A percentile compares a stretch with the other conserved stretches of the same genome.
These are phyloP conservation scores for Oidium heveae DNA, from an alignment of 2,329 filamentous ascomycete genomes.

Conservation along the genomic window DNA sequence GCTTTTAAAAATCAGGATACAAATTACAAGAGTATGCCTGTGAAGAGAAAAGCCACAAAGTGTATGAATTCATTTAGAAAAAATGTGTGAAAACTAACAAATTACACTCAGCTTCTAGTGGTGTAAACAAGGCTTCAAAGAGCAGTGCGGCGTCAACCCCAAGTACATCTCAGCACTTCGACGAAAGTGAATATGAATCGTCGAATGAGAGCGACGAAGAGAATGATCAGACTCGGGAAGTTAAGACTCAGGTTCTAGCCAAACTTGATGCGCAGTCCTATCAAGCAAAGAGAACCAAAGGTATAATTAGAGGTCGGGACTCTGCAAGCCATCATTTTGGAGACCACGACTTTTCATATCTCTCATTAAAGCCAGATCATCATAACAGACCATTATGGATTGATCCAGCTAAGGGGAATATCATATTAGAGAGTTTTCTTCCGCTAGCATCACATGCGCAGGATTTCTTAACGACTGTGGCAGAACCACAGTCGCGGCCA, in stretches of 20 bases:
- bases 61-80: conserved; percentile 16
- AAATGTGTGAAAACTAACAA: conserved; percentile 13
- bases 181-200: conserved; percentile 25
- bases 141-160: conserved; percentile 33
- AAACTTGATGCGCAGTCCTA: conserved; percentile 23
- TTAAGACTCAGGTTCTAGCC: conserved; percentile 19
- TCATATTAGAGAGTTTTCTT: conserved; percentile 86
- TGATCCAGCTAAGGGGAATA: conserved; percentile 60
- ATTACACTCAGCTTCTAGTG: conserved; percentile 17
- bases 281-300: conserved; percentile 5
- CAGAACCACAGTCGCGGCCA: conserved; percentile 75
- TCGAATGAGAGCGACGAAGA: conserved; percentile 21
- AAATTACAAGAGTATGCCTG: conserved; percentile 35
- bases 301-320: conserved; percentile 6
- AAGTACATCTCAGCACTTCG: conserved; percentile 31
- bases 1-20: neutral
- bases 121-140: conserved; percentile 27
- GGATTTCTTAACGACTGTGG: conserved; percentile 87
- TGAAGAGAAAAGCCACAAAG: conserved; percentile 41
- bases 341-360: conserved; percentile 45
- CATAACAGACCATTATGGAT: conserved; percentile 83
- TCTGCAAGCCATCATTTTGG: conserved; percentile 15
- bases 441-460: conserved; percentile 68
- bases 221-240: conserved; percentile 29
- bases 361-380: conserved; percentile 69